These are phyloP conservation scores for Cynara cardunculus DNA, from an alignment of 129 eudicot species.

Conservation along the genomic window DNA sequence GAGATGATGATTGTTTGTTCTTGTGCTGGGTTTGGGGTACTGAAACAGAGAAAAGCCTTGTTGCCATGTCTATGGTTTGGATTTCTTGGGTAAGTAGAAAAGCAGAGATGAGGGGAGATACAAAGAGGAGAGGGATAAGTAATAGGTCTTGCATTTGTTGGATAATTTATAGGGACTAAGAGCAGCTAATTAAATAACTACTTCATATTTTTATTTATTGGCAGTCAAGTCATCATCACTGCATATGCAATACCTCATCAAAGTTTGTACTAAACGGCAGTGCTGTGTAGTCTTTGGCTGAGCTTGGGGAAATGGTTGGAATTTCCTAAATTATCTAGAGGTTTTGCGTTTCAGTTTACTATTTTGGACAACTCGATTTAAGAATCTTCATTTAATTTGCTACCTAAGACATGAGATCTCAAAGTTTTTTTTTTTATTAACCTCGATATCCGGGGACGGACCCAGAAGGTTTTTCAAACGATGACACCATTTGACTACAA, in stretches of 20 bases:
- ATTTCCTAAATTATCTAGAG: too few species aligned
- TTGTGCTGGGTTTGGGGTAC: not conserved
- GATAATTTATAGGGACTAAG: not conserved
- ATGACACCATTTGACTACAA: too few species aligned
- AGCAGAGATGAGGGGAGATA: not conserved
- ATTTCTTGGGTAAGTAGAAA: not conserved
- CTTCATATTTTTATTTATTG: not conserved
- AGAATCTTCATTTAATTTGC: not conserved
- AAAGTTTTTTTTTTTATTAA: too few species aligned
- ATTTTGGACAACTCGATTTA: not conserved
- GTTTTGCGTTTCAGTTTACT: too few species aligned
- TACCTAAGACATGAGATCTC: not conserved
- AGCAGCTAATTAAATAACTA: not conserved
- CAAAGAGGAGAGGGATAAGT: not conserved
- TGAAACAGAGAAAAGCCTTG: not conserved
- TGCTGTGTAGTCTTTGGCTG: too few species aligned
- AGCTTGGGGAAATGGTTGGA: too few species aligned
- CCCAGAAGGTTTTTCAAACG: too few species aligned
- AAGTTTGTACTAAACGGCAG: not conserved
- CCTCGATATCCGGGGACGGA: too few species aligned
- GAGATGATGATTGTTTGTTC: not conserved
- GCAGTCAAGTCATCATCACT: not conserved
- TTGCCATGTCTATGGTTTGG: not conserved
- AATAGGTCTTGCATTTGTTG: not conserved
- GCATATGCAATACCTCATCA: not conserved